These are phyloP conservation scores for Larix kaempferi DNA, from an alignment of 75 land plant genomes.

Conservation along the genomic window DNA sequence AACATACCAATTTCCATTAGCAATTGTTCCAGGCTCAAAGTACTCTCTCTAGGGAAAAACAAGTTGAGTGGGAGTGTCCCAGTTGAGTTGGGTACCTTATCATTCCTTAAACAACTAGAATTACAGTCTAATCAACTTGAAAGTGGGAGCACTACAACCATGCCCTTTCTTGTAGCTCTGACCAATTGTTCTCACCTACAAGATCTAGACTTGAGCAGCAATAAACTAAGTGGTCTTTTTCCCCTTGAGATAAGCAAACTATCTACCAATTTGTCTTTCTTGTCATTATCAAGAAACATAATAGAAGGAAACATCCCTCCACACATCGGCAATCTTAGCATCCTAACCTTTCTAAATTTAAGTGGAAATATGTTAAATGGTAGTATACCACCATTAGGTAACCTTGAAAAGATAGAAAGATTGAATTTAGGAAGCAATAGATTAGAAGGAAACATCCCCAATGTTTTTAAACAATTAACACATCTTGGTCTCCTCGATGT, in stretches of 20 bases:
- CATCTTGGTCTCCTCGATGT: conserved; percentile 14
- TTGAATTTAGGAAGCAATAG: conserved; percentile 25
- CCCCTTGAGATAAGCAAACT: conserved; percentile 19
- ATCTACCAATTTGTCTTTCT: neutral
- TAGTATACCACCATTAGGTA: conserved; percentile 26
- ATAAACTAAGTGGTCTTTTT: conserved; percentile 15
- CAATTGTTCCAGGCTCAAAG: neutral
- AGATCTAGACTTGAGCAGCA: conserved; percentile 15
- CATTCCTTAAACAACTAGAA: conserved; percentile 22
- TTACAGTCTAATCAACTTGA: conserved; percentile 18
- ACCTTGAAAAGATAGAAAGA: conserved; percentile 14
- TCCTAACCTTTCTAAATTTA: conserved; percentile 20
- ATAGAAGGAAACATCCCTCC: conserved; percentile 29
- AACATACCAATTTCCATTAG: conserved; percentile 6
- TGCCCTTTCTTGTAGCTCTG: conserved; percentile 19
- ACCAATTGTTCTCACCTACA: conserved; percentile 10
- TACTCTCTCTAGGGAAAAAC: conserved; percentile 14
- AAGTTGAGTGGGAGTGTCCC: conserved; percentile 27
- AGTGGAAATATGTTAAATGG: conserved; percentile 30
- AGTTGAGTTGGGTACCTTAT: conserved; percentile 24
- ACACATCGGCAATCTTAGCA: conserved; percentile 21
- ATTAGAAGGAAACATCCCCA: conserved; percentile 48
- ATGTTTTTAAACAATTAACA: conserved; percentile 38
- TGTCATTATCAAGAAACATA: conserved; percentile 12
- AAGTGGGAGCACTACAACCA: conserved; percentile 1